Evolutionary conservation across 192 early-diverging fungal species (phyloP), one percentile per base, ranked within the genome.

Genomic region (Backusella liffmaniae): DNA sequence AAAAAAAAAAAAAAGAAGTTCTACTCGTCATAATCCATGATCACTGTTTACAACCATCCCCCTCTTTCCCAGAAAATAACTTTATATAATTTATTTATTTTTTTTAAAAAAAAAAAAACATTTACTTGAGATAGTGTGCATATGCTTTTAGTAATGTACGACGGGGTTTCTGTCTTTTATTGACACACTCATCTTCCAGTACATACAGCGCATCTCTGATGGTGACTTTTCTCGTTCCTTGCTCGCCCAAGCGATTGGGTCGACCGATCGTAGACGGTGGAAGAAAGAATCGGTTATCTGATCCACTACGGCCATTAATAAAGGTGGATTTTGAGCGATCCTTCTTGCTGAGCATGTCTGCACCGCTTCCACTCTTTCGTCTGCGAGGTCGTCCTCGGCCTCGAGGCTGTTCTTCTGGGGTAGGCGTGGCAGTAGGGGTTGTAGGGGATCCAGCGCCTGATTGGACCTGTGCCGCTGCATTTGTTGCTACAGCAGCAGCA

Each of bases 161-260:
- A 53, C 84, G 81, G 4, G 81, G 81, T 30, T 77, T 83, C 13
- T 76, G 72, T 49, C 79, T 80, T 13, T 85, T 87, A 36, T 75
- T 82, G 29, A 80, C 79, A 78, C 80, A 83, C 72, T 94, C 92
- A 13, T 89, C 89, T 78, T 93, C 92, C 16, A 94, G 82, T 29
- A 88, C 91, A 73, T 92, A 92, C 12, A 94, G 75, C 4, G 91
- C 92, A 81, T 94, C 93, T 49, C 85, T 81, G 21, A 92, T 87
- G 16, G 91, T 92, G 13, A 94, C 85, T 39, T 84, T 78, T 89
- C 86, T 73, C 79, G 81, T 18, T 84, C 86, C 73, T 92, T 92
- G 73, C 41, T 74, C 73, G 13, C 73, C 73, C 18, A 74, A 44
- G 2, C 73, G 36, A 46, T 70, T 39, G 18, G 73, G 73, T 85